These are phyloP conservation scores for Cicer chorassanicum DNA, from an alignment of 306 rosid species.

Conservation along the genomic window DNA sequence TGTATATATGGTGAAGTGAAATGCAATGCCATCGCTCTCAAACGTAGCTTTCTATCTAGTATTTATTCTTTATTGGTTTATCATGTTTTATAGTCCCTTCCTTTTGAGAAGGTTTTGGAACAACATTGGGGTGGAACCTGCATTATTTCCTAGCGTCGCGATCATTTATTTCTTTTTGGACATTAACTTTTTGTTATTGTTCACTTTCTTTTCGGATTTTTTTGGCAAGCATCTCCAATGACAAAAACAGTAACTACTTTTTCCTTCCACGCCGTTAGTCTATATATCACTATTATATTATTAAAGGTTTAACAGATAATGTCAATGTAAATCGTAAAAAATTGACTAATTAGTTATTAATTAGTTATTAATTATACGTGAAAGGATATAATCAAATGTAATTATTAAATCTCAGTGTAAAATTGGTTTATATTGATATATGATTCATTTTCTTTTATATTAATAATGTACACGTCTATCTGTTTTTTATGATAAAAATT, in stretches of 20 bases:
- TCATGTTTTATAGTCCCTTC: slow-evolving; percentile 1
- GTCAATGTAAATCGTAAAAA: no score
- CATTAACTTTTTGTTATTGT: neutral
- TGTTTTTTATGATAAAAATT: no score
- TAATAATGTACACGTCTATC: no score
- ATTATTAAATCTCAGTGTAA: no score
- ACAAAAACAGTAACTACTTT: slow-evolving; percentile 27
- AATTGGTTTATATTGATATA: no score
- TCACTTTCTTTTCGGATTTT: neutral
- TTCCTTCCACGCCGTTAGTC: neutral
- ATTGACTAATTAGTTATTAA: no score
- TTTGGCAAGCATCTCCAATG: neutral
- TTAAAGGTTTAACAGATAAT: no score
- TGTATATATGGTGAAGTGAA: neutral
- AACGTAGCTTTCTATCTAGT: neutral
- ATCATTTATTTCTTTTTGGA: slow-evolving; percentile 3
- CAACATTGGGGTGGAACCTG: slow-evolving; percentile 1
- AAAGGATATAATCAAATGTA: no score
- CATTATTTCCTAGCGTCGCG: neutral
- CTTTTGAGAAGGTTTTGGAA: slow-evolving; percentile 4
- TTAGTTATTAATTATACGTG: no score
- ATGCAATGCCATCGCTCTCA: slow-evolving; percentile 14
- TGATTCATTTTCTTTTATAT: no score
- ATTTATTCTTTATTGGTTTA: slow-evolving; percentile 15
- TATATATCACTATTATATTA: no score